Conservation (phyloP, 2,329 filamentous ascomycete genomes). For the Verticillium nonalfalfae region DNA sequence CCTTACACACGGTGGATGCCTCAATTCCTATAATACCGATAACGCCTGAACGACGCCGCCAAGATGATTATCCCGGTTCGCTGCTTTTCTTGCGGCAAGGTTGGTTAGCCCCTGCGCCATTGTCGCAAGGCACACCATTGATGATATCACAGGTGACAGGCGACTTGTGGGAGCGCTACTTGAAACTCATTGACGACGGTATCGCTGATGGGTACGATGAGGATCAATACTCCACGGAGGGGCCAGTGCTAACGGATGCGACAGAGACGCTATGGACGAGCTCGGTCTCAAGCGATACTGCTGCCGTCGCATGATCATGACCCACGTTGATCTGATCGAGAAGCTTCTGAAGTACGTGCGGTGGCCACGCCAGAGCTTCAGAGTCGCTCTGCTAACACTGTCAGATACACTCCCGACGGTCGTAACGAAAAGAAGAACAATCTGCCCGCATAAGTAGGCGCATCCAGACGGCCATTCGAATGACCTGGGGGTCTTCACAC, state of each 20-base stretch:
- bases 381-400: not conserved
- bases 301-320: slow-evolving; percentile 99
- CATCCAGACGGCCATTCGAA: not conserved
- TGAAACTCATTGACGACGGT: slow-evolving; percentile 77
- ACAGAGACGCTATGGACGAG: slow-evolving; percentile 90
- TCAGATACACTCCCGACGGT: slow-evolving; percentile 55
- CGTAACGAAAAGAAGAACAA: slow-evolving; percentile 56
- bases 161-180: slow-evolving; percentile 95
- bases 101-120: slow-evolving; percentile 31
- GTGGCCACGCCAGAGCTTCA: not conserved
- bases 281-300: slow-evolving; percentile 94
- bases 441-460: slow-evolving; percentile 18
- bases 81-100: slow-evolving; percentile 99
- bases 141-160: slow-evolving; percentile 72
- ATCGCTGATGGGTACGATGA: slow-evolving; percentile 65
- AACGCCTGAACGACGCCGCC: slow-evolving; percentile 11
- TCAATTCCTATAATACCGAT: not conserved
- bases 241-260: not conserved
- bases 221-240: not conserved
- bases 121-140: slow-evolving; percentile 9
- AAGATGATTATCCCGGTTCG: slow-evolving; percentile 98
- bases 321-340: slow-evolving; percentile 97
- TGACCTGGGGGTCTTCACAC: not conserved
- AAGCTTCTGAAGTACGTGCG: slow-evolving; percentile 80
- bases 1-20: not conserved